phyloP scores from a whole-genome alignment of 352 stramenopile species.

The Globisporangium paroecandrum region DNA sequence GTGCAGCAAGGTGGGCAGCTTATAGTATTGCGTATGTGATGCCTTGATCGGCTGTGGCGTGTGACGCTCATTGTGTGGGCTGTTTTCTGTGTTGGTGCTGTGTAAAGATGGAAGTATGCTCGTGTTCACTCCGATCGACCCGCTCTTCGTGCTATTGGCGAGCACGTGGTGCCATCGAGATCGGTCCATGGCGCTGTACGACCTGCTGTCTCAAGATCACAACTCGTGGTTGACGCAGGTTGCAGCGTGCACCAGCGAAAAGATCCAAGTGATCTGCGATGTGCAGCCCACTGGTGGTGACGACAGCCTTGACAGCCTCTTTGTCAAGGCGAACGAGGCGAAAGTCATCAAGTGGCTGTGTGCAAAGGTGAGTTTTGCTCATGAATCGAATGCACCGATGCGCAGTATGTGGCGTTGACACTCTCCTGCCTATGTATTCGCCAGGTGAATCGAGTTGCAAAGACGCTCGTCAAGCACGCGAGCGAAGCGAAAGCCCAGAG shows the following conservation, averaged over 20 bases:
- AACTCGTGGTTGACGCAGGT: conserved; percentile 66
- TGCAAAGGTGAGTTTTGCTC: conserved; percentile 29
- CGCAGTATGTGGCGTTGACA: not conserved
- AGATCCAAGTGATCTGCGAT: conserved; percentile 51
- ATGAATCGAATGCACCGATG: not conserved
- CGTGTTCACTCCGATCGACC: conserved; percentile 64
- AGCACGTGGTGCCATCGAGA: conserved; percentile 43
- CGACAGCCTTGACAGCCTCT: conserved; percentile 45
- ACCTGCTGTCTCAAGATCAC: conserved; percentile 39
- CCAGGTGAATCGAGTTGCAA: conserved; percentile 37
- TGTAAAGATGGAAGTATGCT: conserved; percentile 49
- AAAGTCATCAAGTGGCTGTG: conserved; percentile 57
- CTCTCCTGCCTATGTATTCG: not conserved
- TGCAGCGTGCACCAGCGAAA: conserved; percentile 21
- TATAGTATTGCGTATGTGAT: not conserved
- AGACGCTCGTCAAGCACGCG: conserved; percentile 37
- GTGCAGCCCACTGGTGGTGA: conserved; percentile 40
- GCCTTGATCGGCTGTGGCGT: not conserved
- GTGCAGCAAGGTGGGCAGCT: conserved; percentile 45
- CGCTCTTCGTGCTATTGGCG: conserved; percentile 68
- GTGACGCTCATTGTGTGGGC: not conserved
- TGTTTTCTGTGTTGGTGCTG: not conserved
- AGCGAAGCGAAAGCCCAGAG: conserved; percentile 16
- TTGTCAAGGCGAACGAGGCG: conserved; percentile 49
- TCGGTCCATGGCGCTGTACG: conserved; percentile 54